These are phyloP conservation scores for Penicillium sp. DNA, from an alignment of 2,329 filamentous ascomycete species.

Conservation along the genomic window DNA sequence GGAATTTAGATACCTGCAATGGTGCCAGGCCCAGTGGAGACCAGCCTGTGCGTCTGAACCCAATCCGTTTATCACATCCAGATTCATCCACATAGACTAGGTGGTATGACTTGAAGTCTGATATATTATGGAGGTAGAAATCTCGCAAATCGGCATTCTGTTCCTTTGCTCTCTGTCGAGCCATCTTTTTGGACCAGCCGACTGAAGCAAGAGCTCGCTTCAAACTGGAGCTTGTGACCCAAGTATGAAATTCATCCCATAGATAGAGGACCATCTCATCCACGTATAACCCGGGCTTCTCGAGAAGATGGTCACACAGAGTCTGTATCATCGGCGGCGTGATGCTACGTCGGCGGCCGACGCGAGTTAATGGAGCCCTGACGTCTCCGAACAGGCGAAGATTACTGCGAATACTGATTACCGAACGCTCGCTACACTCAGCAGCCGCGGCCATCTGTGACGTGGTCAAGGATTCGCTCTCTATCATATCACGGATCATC, in stretches of 20 bases:
- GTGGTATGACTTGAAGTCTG: too few species aligned
- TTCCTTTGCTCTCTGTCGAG: not conserved
- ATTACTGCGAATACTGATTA: not conserved
- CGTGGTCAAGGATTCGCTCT: not conserved
- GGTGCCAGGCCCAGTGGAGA: too few species aligned
- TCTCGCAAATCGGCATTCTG: not conserved
- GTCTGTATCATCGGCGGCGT: not conserved
- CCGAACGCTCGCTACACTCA: not conserved
- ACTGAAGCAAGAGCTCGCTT: not conserved
- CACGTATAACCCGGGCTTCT: not conserved
- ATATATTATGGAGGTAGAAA: too few species aligned
- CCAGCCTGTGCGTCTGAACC: too few species aligned
- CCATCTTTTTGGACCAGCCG: not conserved
- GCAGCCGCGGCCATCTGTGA: not conserved
- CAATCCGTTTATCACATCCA: too few species aligned
- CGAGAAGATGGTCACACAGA: not conserved
- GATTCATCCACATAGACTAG: too few species aligned
- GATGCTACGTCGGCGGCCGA: not conserved
- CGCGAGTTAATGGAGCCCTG: not conserved
- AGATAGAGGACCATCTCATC: not conserved
- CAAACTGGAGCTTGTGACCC: not conserved
- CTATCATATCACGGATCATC: not conserved
- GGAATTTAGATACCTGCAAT: too few species aligned
- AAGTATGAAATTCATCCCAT: not conserved
- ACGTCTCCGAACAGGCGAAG: not conserved